These are phyloP conservation scores for Amanita phalloides DNA, from an alignment of 768 basidiomycete species.

Conservation along the genomic window DNA sequence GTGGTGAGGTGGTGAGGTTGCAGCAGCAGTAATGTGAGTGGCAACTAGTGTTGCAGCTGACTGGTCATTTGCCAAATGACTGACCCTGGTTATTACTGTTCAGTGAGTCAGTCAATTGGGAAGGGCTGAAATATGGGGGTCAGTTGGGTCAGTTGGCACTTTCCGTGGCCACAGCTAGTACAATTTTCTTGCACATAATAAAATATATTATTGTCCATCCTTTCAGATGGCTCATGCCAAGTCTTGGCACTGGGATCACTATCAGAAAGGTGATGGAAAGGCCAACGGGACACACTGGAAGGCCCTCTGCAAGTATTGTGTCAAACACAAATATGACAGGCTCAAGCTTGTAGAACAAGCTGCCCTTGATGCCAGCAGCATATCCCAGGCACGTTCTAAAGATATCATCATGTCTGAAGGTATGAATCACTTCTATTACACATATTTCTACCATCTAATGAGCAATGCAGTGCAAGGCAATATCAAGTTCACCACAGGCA, in stretches of 20 bases:
- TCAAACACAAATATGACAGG: neutral
- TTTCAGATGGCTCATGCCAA: neutral
- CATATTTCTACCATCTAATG: neutral
- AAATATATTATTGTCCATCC: neutral
- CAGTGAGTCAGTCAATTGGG: neutral
- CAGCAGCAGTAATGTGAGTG: no score
- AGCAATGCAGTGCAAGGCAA: neutral
- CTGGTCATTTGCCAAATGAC: neutral
- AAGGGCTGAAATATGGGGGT: neutral
- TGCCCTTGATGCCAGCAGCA: constrained; percentile 1
- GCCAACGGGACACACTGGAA: constrained; percentile 6
- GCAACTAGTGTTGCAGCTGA: neutral
- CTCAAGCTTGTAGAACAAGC: neutral
- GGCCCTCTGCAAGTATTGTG: constrained; percentile 7
- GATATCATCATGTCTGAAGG: constrained; percentile 4
- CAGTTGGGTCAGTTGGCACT: neutral
- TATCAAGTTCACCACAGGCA: neutral
- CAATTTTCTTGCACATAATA: neutral
- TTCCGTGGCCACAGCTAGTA: neutral
- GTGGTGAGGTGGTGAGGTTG: no score
- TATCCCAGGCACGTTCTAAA: constrained; percentile 1
- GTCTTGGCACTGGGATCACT: constrained; percentile 6
- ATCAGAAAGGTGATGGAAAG: constrained; percentile 6
- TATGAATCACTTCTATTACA: neutral
- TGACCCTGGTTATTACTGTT: neutral